Evolutionary conservation across 2,329 filamentous ascomycete genomes (phyloP).

Genomic region (Fusarium tricinctum): DNA sequence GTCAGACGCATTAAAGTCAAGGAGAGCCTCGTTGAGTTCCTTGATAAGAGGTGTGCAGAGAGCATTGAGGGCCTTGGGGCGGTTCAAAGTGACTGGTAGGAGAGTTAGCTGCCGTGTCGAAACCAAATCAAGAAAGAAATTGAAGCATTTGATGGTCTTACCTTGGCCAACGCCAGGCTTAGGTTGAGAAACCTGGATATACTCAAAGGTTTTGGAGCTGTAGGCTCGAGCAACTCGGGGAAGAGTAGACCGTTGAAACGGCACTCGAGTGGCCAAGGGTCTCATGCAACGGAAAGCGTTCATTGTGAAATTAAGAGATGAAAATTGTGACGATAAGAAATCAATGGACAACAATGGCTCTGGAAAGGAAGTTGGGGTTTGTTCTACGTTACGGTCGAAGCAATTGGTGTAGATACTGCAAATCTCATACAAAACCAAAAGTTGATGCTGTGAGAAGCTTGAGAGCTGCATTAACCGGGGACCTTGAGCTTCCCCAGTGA

Average conservation of each 20-base stretch:
- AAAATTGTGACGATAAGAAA: background rate
- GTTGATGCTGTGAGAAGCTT: slow-evolving; percentile 15
- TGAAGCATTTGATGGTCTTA: slow-evolving; percentile 57
- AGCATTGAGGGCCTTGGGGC: slow-evolving; percentile 95
- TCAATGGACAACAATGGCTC: slow-evolving; percentile 7
- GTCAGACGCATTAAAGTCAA: slow-evolving; percentile 76
- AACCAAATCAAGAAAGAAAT: background rate
- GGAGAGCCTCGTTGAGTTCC: slow-evolving; percentile 87
- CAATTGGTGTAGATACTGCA: slow-evolving; percentile 1
- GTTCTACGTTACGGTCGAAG: slow-evolving; percentile 4
- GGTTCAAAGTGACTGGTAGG: slow-evolving; percentile 84
- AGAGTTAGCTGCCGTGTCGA: slow-evolving; percentile 1
- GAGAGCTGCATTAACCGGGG: slow-evolving; percentile 25
- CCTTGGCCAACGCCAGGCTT: slow-evolving; percentile 92
- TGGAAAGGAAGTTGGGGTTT: background rate
- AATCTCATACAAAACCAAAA: slow-evolving; percentile 19
- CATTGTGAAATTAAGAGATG: slow-evolving; percentile 54
- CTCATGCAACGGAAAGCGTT: slow-evolving; percentile 70
- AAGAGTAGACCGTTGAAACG: slow-evolving; percentile 69
- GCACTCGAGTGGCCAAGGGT: slow-evolving; percentile 64
- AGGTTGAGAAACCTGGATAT: slow-evolving; percentile 84
- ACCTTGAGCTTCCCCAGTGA: slow-evolving; percentile 46
- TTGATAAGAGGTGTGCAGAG: slow-evolving; percentile 90
- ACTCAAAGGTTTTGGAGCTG: slow-evolving; percentile 76
- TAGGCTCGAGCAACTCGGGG: slow-evolving; percentile 68